Base-by-base conservation (phyloP, 2,329 filamentous ascomycete genomes). In the Colletotrichum sp. region DNA sequence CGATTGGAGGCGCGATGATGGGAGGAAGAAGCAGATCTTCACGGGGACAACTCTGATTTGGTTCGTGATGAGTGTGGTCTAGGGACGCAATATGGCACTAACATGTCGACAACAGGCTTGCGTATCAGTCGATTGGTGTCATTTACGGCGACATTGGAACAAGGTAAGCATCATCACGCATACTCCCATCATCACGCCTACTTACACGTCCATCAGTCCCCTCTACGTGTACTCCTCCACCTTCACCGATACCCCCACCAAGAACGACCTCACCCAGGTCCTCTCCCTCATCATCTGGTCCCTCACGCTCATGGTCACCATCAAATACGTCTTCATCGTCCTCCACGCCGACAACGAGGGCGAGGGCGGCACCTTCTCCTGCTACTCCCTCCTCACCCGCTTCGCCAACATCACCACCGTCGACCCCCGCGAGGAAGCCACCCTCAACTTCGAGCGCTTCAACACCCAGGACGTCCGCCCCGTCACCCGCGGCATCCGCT, bases 151-250 rank as follows among this genome's bases (percentile, higher is more conserved):
- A 94, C 78, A 93, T 94, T 79, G 93, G 92, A 72, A 89, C 87
- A 25, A 76, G 74, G 74, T 75, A 8, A 58, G 66, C 15, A 2
- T 2, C 81, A 79, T 82, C 82, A 3, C 34, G 2, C 8, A n/a
- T 6, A n/a, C 2, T 1, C 5, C 18, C 18, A 10, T 6, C 18
- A 48, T 7, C 3, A n/a, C 2, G 18, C 15, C 8, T 30, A 39
- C 30, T 18, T 30, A 30, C n/a, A 66, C 16, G 16, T 6, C 34
- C 22, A 30, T 71, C 12, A 91, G 89, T 75, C 92, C 92, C n/a
- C 89, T 94, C 22, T 94, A 94, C 79, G 93, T 94, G 22, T 94
- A 86, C 82, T 94, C 92, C 22, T 92, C 91, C n/a, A 93, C 91
- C 1, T 94, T 94, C 79, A 86, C 87, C 30, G 83, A 85, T 4